A percentile compares a stretch with the other conserved stretches of the same genome.
phyloP scores from a whole-genome alignment of 768 basidiomycete species.

The Boletus rubropictus region DNA sequence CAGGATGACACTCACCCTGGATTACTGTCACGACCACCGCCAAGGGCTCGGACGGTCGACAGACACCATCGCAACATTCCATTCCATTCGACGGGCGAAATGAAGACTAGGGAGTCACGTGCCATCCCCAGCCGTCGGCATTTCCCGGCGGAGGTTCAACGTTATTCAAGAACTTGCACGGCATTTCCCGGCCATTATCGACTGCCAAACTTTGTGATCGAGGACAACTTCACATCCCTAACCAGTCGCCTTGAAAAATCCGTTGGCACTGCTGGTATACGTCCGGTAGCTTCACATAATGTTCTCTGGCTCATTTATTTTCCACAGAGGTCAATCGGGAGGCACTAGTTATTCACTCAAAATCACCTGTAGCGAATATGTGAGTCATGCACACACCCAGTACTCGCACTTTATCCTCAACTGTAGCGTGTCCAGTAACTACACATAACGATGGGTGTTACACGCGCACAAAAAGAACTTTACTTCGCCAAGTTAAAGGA shows the following conservation, averaged over 20 bases:
- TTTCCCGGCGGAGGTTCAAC: constrained; percentile 25
- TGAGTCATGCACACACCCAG: constrained; percentile 15
- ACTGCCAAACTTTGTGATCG: constrained; percentile 23
- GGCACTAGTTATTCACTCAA: constrained; percentile 49
- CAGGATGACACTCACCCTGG: constrained; percentile 18
- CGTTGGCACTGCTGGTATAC: constrained; percentile 75
- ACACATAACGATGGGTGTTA: constrained; percentile 74
- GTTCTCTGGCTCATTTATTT: constrained; percentile 8
- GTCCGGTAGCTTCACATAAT: constrained; percentile 13
- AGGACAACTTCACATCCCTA: constrained; percentile 13
- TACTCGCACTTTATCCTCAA: neutral
- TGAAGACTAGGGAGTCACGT: constrained; percentile 13
- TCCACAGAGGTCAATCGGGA: constrained; percentile 85
- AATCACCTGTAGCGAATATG: constrained; percentile 20
- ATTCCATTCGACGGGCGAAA: constrained; percentile 40
- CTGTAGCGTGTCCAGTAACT: constrained; percentile 7
- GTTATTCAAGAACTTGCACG: constrained; percentile 28
- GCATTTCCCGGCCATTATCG: constrained; percentile 12
- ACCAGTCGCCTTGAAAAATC: constrained; percentile 87
- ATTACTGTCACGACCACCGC: constrained; percentile 32
- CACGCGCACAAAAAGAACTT: constrained; percentile 80
- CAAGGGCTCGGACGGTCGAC: constrained; percentile 45
- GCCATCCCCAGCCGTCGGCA: constrained; percentile 4
- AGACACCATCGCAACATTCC: constrained; percentile 77
- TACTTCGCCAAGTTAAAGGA: constrained; percentile 95